A percentile compares a stretch with the other conserved stretches of the same genome.
These are phyloP conservation scores for Diaporthe caulivora DNA, from an alignment of 2,329 filamentous ascomycete genomes.

Conservation along the genomic window DNA sequence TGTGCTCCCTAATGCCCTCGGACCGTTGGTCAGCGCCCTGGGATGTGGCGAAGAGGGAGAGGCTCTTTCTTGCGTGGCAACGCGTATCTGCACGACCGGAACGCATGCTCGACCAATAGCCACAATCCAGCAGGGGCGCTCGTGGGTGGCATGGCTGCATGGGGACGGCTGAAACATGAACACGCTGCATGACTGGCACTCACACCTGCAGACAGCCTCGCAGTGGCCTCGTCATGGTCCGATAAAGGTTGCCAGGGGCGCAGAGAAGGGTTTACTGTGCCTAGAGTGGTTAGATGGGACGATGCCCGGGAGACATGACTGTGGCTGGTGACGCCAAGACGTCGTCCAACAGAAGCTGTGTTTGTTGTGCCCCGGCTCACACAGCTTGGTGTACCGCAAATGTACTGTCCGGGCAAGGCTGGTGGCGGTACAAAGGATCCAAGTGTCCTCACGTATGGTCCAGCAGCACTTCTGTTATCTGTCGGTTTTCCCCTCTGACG, in stretches of 20 bases:
- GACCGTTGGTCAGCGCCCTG: not conserved
- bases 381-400: too few relatives aligned
- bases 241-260: not conserved
- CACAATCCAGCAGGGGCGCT: not conserved
- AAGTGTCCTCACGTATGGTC: not conserved
- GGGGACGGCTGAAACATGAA: slow-evolving; percentile 36
- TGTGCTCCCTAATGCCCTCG: not conserved
- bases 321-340: slow-evolving; percentile 31
- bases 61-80: not conserved
- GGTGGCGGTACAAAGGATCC: not conserved
- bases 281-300: not conserved
- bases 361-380: not conserved
- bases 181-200: not conserved
- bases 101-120: not conserved
- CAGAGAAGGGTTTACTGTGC: not conserved
- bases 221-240: not conserved
- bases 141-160: not conserved
- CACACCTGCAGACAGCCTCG: not conserved
- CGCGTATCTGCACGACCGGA: not conserved
- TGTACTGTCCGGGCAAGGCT: not conserved
- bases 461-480: too few relatives aligned
- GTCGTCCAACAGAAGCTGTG: slow-evolving; percentile 11
- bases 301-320: not conserved
- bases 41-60: slow-evolving; percentile 1
- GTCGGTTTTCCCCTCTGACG: not conserved